Conservation (phyloP, 106 monocot species). For the Dendrobium chrysotoxum region DNA sequence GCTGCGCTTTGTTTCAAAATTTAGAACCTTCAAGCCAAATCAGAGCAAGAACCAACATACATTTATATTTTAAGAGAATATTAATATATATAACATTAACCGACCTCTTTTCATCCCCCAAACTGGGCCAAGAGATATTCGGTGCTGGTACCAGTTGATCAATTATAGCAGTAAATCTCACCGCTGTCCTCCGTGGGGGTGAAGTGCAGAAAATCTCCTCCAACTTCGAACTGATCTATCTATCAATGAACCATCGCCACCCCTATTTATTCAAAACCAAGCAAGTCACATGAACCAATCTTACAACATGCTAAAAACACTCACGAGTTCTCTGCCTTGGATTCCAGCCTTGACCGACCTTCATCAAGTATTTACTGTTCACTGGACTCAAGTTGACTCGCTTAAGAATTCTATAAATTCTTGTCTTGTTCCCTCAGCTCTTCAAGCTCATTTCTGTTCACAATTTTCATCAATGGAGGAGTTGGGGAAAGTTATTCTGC, state of each 20-base stretch:
- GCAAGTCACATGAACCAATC: neutral
- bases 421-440: neutral
- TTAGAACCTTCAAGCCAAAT: too few relatives aligned
- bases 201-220: neutral
- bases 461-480: neutral
- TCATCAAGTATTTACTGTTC: neutral
- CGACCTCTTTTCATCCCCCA: too few relatives aligned
- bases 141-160: too few relatives aligned
- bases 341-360: neutral
- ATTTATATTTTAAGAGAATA: too few relatives aligned
- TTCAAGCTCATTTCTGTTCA: neutral
- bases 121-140: too few relatives aligned
- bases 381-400: neutral
- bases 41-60: too few relatives aligned
- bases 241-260: neutral
- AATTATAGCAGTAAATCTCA: neutral
- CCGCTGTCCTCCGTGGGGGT: neutral
- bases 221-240: neutral
- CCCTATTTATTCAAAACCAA: neutral
- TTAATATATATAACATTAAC: too few relatives aligned
- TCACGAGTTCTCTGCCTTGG: neutral
- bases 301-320: neutral
- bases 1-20: too few relatives aligned
- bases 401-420: neutral
- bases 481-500: neutral